Conservation (phyloP, 2,329 filamentous ascomycete genomes). For the Colletotrichum spaethianum region DNA sequence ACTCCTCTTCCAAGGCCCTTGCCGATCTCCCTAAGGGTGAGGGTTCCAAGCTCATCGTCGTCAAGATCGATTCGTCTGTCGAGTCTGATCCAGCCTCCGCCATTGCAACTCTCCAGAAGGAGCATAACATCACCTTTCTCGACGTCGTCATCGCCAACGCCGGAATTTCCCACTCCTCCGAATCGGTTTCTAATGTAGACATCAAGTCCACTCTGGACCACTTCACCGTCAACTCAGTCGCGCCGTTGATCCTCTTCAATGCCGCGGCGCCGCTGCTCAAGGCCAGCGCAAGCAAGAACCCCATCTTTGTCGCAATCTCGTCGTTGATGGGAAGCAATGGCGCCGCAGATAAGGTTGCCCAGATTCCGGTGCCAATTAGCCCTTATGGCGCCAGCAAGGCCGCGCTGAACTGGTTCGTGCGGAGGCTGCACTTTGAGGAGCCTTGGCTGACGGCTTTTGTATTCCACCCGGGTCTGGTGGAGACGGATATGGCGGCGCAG, state of each 20-base stretch:
- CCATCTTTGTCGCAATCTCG: constrained; percentile 48
- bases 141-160: constrained; percentile 70
- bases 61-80: constrained; percentile 57
- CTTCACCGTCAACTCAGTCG: constrained; percentile 55
- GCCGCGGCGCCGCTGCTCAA: constrained; percentile 48
- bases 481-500: constrained; percentile 28
- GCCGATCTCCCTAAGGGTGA: constrained; percentile 51
- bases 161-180: constrained; percentile 49
- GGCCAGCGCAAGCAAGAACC: constrained; percentile 23
- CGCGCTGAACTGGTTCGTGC: constrained; percentile 42
- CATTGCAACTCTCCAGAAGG: constrained; percentile 47
- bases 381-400: constrained; percentile 43
- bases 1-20: constrained; percentile 50
- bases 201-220: constrained; percentile 49
- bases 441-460: constrained; percentile 44
- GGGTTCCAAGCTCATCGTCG: constrained; percentile 54
- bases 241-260: constrained; percentile 39
- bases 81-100: constrained; percentile 51
- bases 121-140: constrained; percentile 55
- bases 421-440: constrained; percentile 45
- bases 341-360: background rate
- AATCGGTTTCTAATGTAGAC: constrained; percentile 45
- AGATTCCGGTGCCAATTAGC: constrained; percentile 21
- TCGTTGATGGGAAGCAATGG: constrained; percentile 45
- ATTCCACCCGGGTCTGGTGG: constrained; percentile 41